These are phyloP conservation scores for Starmerella apis DNA, from an alignment of 805 yeast species.

Conservation along the genomic window DNA sequence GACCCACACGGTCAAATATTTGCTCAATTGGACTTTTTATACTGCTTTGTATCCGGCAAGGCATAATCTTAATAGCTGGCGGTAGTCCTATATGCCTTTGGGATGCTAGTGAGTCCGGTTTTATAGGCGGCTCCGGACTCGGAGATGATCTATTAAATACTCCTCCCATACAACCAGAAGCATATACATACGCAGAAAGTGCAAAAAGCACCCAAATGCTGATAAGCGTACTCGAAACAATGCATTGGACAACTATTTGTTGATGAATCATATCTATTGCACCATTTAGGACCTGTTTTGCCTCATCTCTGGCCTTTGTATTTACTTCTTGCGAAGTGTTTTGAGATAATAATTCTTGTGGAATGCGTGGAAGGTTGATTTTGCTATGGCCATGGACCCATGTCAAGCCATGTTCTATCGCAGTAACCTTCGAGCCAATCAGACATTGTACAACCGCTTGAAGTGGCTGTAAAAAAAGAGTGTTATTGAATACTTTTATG, in stretches of 20 bases:
- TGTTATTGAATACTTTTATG: slow-evolving; percentile 50
- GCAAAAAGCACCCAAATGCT: slow-evolving; percentile 20
- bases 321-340: not conserved
- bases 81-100: not conserved
- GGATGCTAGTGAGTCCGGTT: not conserved
- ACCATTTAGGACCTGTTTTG: not conserved
- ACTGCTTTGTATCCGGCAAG: not conserved
- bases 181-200: slow-evolving; percentile 6
- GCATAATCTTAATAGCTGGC: not conserved
- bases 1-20: slow-evolving; percentile 6
- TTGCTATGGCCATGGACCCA: slow-evolving; percentile 66
- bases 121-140: not conserved
- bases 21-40: slow-evolving; percentile 7
- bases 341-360: not conserved
- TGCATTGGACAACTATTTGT: slow-evolving; percentile 16
- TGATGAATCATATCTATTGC: slow-evolving; percentile 1
- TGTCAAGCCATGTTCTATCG: slow-evolving; percentile 57
- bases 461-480: slow-evolving; percentile 56
- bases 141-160: not conserved
- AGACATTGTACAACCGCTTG: slow-evolving; percentile 66
- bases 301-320: not conserved
- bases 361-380: slow-evolving; percentile 42
- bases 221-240: slow-evolving; percentile 17
- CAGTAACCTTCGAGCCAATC: slow-evolving; percentile 58
- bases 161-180: not conserved